A percentile compares a stretch with the other conserved stretches of the same genome.
Conservation (phyloP, 768 basidiomycete species). For the Suillus occidentalis region DNA sequence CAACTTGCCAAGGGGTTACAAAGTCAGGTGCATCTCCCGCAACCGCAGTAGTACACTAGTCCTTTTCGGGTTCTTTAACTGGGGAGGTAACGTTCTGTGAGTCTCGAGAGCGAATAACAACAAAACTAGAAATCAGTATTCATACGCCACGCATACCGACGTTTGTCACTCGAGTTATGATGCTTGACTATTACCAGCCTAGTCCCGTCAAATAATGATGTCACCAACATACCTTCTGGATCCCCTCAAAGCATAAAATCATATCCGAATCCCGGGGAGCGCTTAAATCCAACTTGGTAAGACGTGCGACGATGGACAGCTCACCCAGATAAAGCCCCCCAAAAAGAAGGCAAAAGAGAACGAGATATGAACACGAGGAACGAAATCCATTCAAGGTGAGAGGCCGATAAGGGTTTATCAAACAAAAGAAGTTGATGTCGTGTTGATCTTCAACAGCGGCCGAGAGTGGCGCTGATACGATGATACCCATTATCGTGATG, state of each 20-base stretch:
- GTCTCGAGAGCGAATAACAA: too few relatives aligned
- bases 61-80: not conserved
- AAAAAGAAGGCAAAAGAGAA: not conserved
- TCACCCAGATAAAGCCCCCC: not conserved
- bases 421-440: not conserved
- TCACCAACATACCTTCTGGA: too few relatives aligned
- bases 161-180: not conserved
- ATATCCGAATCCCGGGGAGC: not conserved
- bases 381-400: not conserved
- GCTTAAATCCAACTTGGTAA: not conserved
- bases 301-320: not conserved
- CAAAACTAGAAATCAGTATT: too few relatives aligned
- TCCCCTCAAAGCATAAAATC: too few relatives aligned
- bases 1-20: not conserved
- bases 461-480: not conserved
- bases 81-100: not conserved
- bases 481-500: not conserved
- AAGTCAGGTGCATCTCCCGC: not conserved
- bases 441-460: not conserved
- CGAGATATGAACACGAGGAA: not conserved
- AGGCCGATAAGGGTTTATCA: slow-evolving; percentile 6
- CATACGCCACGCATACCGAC: too few relatives aligned
- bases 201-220: not conserved
- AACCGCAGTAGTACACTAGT: not conserved
- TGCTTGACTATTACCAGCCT: not conserved